Evolutionary conservation across 768 basidiomycete genomes (phyloP).

Genomic region (Cystofilobasidium capitatum): DNA sequence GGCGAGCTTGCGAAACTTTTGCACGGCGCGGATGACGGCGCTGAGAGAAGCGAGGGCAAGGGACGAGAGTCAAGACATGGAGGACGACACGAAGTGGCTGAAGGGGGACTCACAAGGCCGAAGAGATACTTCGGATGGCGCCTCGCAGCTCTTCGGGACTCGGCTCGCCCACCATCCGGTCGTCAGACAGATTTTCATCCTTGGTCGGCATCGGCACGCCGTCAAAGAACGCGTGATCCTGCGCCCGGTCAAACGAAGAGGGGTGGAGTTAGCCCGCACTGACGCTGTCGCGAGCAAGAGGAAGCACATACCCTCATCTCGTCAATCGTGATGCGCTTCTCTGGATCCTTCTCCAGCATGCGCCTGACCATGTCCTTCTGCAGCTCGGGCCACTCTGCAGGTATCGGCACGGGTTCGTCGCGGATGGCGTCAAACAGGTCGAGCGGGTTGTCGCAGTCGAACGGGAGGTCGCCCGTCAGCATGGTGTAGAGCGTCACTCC

Average conservation of each 20-base stretch:
- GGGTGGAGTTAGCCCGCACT: conserved; percentile 8
- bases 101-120: conserved; percentile 36
- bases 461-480: conserved; percentile 37
- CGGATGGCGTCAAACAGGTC: conserved; percentile 38
- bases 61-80: neutral
- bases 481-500: conserved; percentile 41
- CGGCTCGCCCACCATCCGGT: conserved; percentile 35
- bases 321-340: conserved; percentile 32
- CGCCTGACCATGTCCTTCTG: conserved; percentile 33
- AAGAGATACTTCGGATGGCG: conserved; percentile 34
- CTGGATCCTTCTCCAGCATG: conserved; percentile 36
- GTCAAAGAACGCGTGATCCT: conserved; percentile 22
- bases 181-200: conserved; percentile 20
- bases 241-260: neutral
- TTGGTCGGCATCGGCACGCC: conserved; percentile 9
- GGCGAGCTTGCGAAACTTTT: conserved; percentile 29
- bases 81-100: neutral
- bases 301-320: conserved; percentile 33
- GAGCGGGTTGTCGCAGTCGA: conserved; percentile 35
- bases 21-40: conserved; percentile 38
- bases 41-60: conserved; percentile 22
- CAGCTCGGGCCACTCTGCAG: conserved; percentile 33
- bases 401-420: conserved; percentile 31
- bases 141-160: conserved; percentile 36
- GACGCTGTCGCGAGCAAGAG: conserved; percentile 29